phyloP scores from a whole-genome alignment of 1,139 yeast genomes.

The Debaryomyces udenii region DNA sequence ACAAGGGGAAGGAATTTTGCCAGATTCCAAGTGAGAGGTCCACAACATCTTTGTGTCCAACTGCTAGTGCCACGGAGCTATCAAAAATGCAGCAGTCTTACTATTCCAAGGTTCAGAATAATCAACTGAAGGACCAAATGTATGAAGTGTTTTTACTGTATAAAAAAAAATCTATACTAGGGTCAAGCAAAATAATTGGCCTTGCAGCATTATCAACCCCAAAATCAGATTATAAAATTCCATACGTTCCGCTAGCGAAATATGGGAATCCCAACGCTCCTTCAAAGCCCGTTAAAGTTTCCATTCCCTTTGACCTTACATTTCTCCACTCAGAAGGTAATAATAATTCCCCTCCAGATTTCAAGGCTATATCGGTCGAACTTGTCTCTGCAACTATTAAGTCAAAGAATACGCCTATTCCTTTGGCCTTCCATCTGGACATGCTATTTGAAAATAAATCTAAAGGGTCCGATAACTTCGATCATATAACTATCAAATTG shows the following conservation, averaged over 20 bases:
- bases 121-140: constrained; percentile 9
- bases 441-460: constrained; percentile 39
- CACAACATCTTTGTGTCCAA: constrained; percentile 17
- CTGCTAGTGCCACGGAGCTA: constrained; percentile 26
- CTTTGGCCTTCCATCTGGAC: constrained; percentile 39
- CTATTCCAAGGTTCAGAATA: constrained; percentile 22
- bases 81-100: constrained; percentile 38
- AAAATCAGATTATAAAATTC: constrained; percentile 27
- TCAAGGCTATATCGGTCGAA: constrained; percentile 34
- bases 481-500: constrained; percentile 31
- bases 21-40: constrained; percentile 8
- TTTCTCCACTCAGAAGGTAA: constrained; percentile 25
- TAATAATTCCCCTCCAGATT: constrained; percentile 29
- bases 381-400: constrained; percentile 35
- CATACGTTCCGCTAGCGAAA: constrained; percentile 23
- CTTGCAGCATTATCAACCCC: constrained; percentile 38
- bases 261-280: constrained; percentile 14
- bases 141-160: constrained; percentile 39
- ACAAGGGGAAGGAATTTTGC: constrained; percentile 25
- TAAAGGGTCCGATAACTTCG: constrained; percentile 36
- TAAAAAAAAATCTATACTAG: constrained; percentile 36
- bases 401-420: constrained; percentile 38
- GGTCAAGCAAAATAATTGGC: constrained; percentile 37
- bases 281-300: constrained; percentile 19
- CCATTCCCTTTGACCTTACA: constrained; percentile 33